Evolutionary conservation across 176 grass and related monocot genomes (phyloP).

Genomic region (Triticum turgidum): DNA sequence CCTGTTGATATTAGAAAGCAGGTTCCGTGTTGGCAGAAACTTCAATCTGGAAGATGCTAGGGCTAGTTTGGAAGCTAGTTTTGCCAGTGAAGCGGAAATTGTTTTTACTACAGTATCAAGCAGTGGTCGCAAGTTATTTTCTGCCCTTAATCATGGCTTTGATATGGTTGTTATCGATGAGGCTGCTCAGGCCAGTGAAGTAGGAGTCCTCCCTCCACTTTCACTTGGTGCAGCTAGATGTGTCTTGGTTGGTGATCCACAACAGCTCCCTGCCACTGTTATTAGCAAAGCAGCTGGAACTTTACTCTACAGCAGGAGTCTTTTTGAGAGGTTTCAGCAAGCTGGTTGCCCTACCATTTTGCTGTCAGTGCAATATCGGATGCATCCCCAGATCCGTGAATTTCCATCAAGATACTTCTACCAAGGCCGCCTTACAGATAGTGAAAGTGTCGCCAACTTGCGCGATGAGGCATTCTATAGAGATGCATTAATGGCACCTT

Average conservation of each 20-base stretch:
- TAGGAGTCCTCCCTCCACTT: conserved; percentile 79
- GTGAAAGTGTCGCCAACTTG: conserved; percentile 64
- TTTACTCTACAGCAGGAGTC: conserved; percentile 89
- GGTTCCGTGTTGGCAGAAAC: conserved; percentile 70
- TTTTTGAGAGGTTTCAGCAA: conserved; percentile 96
- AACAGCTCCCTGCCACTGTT: conserved; percentile 93
- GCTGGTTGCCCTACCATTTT: conserved; percentile 90
- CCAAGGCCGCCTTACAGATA: conserved; percentile 86
- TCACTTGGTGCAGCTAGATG: conserved; percentile 92
- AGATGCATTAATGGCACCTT: conserved; percentile 76
- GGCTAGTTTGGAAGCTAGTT: conserved; percentile 91
- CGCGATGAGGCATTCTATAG: conserved; percentile 70
- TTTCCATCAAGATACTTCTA: conserved; percentile 96
- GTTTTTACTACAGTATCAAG: conserved; percentile 99
- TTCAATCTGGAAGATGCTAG: conserved; percentile 98
- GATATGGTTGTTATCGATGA: conserved; percentile 99
- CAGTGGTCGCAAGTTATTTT: conserved; percentile 94
- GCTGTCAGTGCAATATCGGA: conserved; percentile 89
- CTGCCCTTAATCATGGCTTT: conserved; percentile 93
- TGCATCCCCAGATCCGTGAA: conserved; percentile 93
- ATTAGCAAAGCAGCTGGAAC: conserved; percentile 98
- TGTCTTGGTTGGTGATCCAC: conserved; percentile 94
- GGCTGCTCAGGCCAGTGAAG: conserved; percentile 98
- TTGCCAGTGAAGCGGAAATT: conserved; percentile 98
- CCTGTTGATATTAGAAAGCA: conserved; percentile 79